These are phyloP conservation scores for Crucibulum cyathiforme DNA, from an alignment of 1,284 basidiomycete genomes.

Conservation along the genomic window DNA sequence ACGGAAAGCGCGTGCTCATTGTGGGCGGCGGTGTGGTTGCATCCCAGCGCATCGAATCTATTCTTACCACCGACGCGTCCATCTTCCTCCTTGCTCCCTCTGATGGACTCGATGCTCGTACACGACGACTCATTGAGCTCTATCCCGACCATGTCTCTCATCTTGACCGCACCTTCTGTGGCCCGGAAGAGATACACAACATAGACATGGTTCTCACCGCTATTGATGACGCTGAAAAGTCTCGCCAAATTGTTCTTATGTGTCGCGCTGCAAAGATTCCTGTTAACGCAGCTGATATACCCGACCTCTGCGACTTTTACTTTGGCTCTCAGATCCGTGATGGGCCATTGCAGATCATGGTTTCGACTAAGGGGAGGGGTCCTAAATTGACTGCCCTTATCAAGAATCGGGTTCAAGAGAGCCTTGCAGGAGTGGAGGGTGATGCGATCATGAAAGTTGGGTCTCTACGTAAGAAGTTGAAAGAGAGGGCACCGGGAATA, in stretches of 20 bases:
- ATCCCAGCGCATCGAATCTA: conserved; percentile 76
- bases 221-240: conserved; percentile 83
- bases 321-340: conserved; percentile 94
- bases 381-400: conserved; percentile 92
- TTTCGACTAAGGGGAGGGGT: conserved; percentile 94
- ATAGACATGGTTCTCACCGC: conserved; percentile 95
- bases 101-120: conserved; percentile 65
- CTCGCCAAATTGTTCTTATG: conserved; percentile 74
- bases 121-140: conserved; percentile 56
- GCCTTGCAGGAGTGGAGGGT: conserved; percentile 77
- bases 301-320: conserved; percentile 96
- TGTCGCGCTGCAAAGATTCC: conserved; percentile 79
- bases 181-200: conserved; percentile 61
- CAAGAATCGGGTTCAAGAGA: conserved; percentile 70
- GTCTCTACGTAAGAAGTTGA: conserved; percentile 67
- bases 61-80: conserved; percentile 66
- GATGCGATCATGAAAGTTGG: conserved; percentile 86
- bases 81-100: conserved; percentile 71
- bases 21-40: conserved; percentile 92
- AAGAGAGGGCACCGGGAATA: conserved; percentile 76
- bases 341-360: conserved; percentile 94
- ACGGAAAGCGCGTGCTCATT: conserved; percentile 79
- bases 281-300: conserved; percentile 97
- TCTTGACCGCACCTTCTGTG: conserved; percentile 71
- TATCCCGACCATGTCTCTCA: conserved; percentile 69